Evolutionary conservation across 257 asterid species (phyloP).

Genomic region (Fraxinus americana): DNA sequence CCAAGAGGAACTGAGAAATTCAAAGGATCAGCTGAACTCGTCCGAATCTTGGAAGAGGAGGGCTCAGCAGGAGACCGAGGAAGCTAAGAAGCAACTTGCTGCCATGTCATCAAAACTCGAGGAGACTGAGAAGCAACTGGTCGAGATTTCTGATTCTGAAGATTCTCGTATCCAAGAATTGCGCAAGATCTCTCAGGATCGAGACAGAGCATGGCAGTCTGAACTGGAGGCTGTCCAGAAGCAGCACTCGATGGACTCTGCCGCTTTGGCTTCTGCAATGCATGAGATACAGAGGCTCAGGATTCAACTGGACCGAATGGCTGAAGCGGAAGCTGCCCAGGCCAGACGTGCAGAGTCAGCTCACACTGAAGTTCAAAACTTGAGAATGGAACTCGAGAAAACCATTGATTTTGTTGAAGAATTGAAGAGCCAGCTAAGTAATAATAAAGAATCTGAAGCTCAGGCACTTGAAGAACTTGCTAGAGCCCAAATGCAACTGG

Average conservation of each 20-base stretch:
- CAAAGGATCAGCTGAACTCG: constrained; percentile 67
- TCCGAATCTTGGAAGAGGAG: constrained; percentile 67
- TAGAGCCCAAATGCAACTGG: constrained; percentile 59
- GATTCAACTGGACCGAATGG: constrained; percentile 49
- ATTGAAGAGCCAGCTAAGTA: constrained; percentile 58
- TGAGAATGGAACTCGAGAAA: constrained; percentile 60
- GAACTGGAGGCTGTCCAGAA: constrained; percentile 79
- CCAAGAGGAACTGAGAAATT: constrained; percentile 73
- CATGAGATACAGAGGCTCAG: constrained; percentile 81
- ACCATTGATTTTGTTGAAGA: constrained; percentile 63
- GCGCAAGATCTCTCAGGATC: constrained; percentile 79
- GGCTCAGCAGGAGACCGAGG: constrained; percentile 76
- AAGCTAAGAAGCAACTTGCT: constrained; percentile 58
- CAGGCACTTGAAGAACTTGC: constrained; percentile 57
- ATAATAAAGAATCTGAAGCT: constrained; percentile 65
- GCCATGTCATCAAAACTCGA: constrained; percentile 66
- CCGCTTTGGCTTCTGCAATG: constrained; percentile 69
- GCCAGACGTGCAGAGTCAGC: constrained; percentile 78
- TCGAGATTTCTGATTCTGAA: constrained; percentile 72
- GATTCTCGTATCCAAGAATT: constrained; percentile 75
- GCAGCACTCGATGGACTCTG: constrained; percentile 77
- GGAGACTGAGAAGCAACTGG: constrained; percentile 65
- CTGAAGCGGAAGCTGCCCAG: constrained; percentile 68
- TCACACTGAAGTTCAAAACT: constrained; percentile 56
- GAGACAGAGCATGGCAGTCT: constrained; percentile 80